Percentiles rank a stretch among this genome's conserved stretches.
Conservation (phyloP, 2,329 filamentous ascomycete genomes). For the Colletotrichum sansevieriae region DNA sequence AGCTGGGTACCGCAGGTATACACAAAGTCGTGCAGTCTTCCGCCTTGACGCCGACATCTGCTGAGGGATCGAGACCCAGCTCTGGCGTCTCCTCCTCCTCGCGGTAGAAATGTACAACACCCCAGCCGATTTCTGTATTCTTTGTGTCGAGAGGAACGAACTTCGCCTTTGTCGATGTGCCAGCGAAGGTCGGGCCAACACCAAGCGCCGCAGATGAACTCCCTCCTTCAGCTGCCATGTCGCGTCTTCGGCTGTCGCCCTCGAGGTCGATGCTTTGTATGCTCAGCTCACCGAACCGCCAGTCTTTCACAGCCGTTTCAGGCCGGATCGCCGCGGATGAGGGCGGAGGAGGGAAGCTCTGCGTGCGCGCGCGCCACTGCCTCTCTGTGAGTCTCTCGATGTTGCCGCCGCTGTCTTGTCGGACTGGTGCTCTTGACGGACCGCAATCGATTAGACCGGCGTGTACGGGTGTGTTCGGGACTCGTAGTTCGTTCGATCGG, state of each 20-base stretch:
- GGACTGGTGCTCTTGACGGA: constrained; percentile 51
- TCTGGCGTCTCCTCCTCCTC: constrained; percentile 81
- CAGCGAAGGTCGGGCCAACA: constrained; percentile 69
- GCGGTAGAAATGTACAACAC: constrained; percentile 92
- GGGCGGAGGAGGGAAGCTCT: constrained; percentile 58
- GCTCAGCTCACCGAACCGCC: constrained; percentile 83
- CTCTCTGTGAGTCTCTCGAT: constrained; percentile 55
- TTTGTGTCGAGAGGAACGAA: constrained; percentile 79
- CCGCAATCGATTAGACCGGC: constrained; percentile 65
- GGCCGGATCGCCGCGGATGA: constrained; percentile 60
- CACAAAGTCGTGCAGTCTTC: constrained; percentile 88
- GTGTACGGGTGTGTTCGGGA: constrained; percentile 25
- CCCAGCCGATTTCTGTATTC: constrained; percentile 87
- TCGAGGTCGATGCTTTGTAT: constrained; percentile 85
- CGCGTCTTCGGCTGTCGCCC: constrained; percentile 44
- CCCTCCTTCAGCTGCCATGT: constrained; percentile 53
- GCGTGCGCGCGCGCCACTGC: constrained; percentile 56
- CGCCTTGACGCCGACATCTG: constrained; percentile 50
- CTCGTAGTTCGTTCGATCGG: constrained; percentile 14
- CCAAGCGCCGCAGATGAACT: constrained; percentile 64
- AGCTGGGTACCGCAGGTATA: constrained; percentile 93
- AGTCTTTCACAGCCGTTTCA: constrained; percentile 72
- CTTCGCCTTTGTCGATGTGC: constrained; percentile 84
- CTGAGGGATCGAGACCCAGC: constrained; percentile 53
- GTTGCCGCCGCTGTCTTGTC: constrained; percentile 50